These are phyloP conservation scores for Neocatenulostroma microsporum DNA, from an alignment of 2,329 filamentous ascomycete species.

Conservation along the genomic window DNA sequence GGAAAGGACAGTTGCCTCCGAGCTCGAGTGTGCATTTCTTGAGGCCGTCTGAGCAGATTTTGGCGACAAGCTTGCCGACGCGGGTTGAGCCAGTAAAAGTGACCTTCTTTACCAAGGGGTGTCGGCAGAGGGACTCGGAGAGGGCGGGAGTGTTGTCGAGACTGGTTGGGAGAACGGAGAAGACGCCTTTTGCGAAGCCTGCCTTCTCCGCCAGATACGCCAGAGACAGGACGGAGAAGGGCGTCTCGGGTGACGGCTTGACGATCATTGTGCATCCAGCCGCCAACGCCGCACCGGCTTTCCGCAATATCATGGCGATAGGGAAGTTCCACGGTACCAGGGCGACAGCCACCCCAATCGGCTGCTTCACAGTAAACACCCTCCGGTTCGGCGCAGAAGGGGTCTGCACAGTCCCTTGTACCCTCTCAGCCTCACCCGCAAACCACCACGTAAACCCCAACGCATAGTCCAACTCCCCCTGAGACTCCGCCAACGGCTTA, in stretches of 20 bases:
- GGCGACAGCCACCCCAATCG: conserved; percentile 41
- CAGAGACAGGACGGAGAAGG: conserved; percentile 52
- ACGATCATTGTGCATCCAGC: conserved; percentile 38
- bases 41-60: conserved; percentile 48
- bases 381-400: conserved; percentile 56
- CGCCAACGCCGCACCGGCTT: conserved; percentile 50
- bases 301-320: conserved; percentile 45
- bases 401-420: conserved; percentile 54
- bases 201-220: conserved; percentile 54
- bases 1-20: conserved; percentile 55
- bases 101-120: conserved; percentile 55
- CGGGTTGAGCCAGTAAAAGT: conserved; percentile 55
- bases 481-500: conserved; percentile 45
- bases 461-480: conserved; percentile 48
- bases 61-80: conserved; percentile 56
- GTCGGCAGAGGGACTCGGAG: conserved; percentile 49
- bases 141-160: conserved; percentile 48
- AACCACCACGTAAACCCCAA: conserved; percentile 52
- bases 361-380: conserved; percentile 65
- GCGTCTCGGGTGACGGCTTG: conserved; percentile 45
- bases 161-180: conserved; percentile 7
- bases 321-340: conserved; percentile 47
- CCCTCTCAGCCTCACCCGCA: conserved; percentile 53
- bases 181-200: conserved; percentile 50
- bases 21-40: conserved; percentile 57